Base-by-base conservation (phyloP, 352 stramenopile genomes). In the Thalassiosira sp. region DNA sequence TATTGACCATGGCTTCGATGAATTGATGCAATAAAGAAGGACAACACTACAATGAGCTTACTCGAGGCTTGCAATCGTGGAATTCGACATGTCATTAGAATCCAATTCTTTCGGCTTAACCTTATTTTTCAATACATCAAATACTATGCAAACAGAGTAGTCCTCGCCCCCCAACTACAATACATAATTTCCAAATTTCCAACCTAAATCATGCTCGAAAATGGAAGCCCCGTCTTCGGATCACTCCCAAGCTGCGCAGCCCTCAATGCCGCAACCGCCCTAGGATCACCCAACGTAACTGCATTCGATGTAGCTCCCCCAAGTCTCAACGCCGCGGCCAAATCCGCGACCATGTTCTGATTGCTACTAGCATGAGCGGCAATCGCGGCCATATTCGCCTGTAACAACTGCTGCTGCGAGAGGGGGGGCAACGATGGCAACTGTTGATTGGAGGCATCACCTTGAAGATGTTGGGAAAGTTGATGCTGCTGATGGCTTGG, bases 1-100 rank as follows among this genome's bases (percentile, higher is more conserved):
- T 58, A 86, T 89, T 71, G 77, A 85, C 42, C 25, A 72, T 1
- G 77, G 77, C n/a, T n/a, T n/a, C n/a, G n/a, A n/a, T n/a, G n/a
- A n/a, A n/a, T n/a, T n/a, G n/a, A n/a, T n/a, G n/a, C n/a, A n/a
- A n/a, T n/a, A n/a, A n/a, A n/a, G n/a, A n/a, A n/a, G n/a, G n/a
- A n/a, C n/a, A n/a, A n/a, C n/a, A n/a, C n/a, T n/a, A n/a, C n/a
- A n/a, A n/a, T n/a, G n/a, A n/a, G n/a, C n/a, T n/a, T n/a, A n/a
- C n/a, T n/a, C n/a, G n/a, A n/a, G n/a, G n/a, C n/a, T n/a, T n/a
- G n/a, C n/a, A n/a, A n/a, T n/a, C n/a, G n/a, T n/a, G n/a, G n/a
- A n/a, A n/a, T n/a, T n/a, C n/a, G n/a, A n/a, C n/a, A n/a, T n/a
- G n/a, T n/a, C n/a, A n/a, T n/a, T n/a, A n/a, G n/a, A n/a, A n/a